Conservation (phyloP, 2,329 filamentous ascomycete species). For the Botrytis fragariae region DNA sequence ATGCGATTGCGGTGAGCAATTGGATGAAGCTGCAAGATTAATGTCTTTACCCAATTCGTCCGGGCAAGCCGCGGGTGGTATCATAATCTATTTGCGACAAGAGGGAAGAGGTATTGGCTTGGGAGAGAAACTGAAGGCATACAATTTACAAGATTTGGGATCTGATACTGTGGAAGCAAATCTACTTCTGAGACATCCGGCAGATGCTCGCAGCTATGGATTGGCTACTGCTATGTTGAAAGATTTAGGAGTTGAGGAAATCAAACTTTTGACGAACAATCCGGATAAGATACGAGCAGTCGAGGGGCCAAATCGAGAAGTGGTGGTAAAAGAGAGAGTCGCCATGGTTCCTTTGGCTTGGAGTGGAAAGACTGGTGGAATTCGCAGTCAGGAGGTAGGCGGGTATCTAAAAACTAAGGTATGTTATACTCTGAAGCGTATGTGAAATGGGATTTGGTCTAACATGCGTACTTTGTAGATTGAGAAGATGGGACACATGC, state of each 20-base stretch:
- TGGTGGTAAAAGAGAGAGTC: conserved; percentile 84
- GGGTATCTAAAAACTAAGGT: conserved; percentile 96
- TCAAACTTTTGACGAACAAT: conserved; percentile 90
- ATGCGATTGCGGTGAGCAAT: conserved; percentile 95
- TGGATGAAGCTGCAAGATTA: conserved; percentile 90
- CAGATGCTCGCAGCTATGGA: conserved; percentile 91
- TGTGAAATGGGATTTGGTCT: neutral
- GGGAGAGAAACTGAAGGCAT: conserved; percentile 94
- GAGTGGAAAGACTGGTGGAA: conserved; percentile 74
- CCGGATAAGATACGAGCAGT: conserved; percentile 95
- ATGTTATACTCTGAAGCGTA: conserved; percentile 37
- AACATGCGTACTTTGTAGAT: conserved; percentile 53
- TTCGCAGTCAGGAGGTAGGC: conserved; percentile 84
- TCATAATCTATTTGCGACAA: conserved; percentile 93
- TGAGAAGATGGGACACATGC: conserved; percentile 83
- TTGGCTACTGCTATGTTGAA: conserved; percentile 92
- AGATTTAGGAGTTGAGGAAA: conserved; percentile 76
- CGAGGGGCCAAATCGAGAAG: conserved; percentile 84
- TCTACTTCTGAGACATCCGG: conserved; percentile 82
- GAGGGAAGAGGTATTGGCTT: conserved; percentile 95
- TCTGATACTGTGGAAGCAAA: conserved; percentile 99
- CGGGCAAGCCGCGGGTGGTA: conserved; percentile 59
- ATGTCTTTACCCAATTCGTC: conserved; percentile 70
- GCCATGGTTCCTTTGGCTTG: conserved; percentile 95
- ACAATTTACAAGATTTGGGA: conserved; percentile 94